Evolutionary conservation across 768 basidiomycete genomes (phyloP).

Genomic region (Tricholoma matsutake): DNA sequence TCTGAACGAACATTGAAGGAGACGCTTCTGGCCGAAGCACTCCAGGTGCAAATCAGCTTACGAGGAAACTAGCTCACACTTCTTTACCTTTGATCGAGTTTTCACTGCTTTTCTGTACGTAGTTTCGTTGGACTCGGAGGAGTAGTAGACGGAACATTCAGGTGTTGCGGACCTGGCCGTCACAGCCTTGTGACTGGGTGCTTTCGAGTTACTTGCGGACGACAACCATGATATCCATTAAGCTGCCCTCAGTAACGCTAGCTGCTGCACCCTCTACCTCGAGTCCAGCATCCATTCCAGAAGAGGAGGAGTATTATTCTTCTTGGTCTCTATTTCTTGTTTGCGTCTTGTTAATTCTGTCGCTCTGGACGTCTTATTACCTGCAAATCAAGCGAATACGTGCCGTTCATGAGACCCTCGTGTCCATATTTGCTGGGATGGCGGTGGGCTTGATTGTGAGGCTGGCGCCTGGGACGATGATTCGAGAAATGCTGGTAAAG

Average conservation of each 20-base stretch:
- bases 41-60: constrained; percentile 5
- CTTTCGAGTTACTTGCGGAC: neutral
- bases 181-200: too few relatives aligned
- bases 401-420: constrained; percentile 92
- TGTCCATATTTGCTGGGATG: constrained; percentile 96
- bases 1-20: neutral
- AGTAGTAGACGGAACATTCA: too few relatives aligned
- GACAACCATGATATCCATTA: constrained; percentile 32
- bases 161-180: too few relatives aligned
- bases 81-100: constrained; percentile 5
- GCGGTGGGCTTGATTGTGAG: constrained; percentile 89
- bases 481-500: constrained; percentile 95
- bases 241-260: constrained; percentile 32
- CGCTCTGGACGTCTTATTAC: constrained; percentile 96
- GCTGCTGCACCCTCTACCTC: constrained; percentile 27
- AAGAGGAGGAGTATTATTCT: constrained; percentile 88
- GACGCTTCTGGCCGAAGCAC: constrained; percentile 1
- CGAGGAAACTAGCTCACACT: constrained; percentile 8
- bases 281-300: constrained; percentile 40
- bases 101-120: too few relatives aligned
- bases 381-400: constrained; percentile 96
- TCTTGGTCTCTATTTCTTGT: constrained; percentile 95
- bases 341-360: constrained; percentile 88
- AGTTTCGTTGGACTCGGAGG: too few relatives aligned
- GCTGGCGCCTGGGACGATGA: constrained; percentile 89